Conservation (phyloP, 768 basidiomycete genomes). For the Hericium erinaceus region DNA sequence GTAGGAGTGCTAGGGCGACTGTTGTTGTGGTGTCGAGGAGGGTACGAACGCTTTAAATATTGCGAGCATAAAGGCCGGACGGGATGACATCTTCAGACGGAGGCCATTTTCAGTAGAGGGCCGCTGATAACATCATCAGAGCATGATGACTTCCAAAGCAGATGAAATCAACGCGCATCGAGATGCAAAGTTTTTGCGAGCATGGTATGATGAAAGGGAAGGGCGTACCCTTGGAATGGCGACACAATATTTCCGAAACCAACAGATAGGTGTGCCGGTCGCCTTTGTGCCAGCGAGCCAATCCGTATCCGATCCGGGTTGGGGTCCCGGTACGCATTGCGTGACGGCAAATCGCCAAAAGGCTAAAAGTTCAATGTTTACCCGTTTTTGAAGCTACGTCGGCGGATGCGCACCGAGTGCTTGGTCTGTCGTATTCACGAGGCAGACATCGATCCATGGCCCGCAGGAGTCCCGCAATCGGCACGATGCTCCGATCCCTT, state of each 20-base stretch:
- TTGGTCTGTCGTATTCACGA: constrained; percentile 3
- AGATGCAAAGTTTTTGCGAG: constrained; percentile 5
- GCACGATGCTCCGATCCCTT: neutral
- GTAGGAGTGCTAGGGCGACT: constrained; percentile 16
- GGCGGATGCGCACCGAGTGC: constrained; percentile 1
- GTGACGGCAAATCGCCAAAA: constrained; percentile 17
- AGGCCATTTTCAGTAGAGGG: neutral
- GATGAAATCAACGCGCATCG: neutral
- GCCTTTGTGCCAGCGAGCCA: neutral
- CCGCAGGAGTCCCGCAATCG: neutral
- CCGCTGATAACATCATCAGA: constrained; percentile 2
- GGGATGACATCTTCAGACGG: neutral
- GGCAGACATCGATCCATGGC: neutral
- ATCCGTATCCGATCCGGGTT: constrained; percentile 9
- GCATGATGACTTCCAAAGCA: neutral
- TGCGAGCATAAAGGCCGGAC: constrained; percentile 10
- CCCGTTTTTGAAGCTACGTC: constrained; percentile 2
- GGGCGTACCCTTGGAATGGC: neutral
- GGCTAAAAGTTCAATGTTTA: constrained; percentile 12
- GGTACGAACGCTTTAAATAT: neutral
- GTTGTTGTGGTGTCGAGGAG: constrained; percentile 3
- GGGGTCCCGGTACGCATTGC: constrained; percentile 3
- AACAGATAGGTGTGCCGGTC: neutral
- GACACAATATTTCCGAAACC: neutral
- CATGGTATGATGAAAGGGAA: neutral